Base-by-base conservation (phyloP, 305 asterid species). In the Fraxinus nigra region DNA sequence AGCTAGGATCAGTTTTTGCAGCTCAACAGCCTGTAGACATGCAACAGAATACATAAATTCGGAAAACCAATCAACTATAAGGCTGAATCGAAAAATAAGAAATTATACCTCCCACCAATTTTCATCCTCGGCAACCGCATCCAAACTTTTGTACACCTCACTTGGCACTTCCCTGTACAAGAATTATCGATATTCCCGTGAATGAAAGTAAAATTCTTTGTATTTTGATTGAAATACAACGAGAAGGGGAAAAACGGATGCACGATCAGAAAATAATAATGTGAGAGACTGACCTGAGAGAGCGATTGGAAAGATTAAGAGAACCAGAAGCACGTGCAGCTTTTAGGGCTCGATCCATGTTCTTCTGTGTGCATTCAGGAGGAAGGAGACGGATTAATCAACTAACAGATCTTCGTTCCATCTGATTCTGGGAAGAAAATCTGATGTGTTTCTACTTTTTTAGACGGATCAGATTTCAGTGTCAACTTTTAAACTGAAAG, bases 21-120 rank as follows among this genome's bases (percentile, higher is more conserved):
- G 90, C 87, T 93, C 99, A 84, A 96, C 99, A 46, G 95, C 92
- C 99, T 95, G 85, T 40, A 88, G 80, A 75, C 30, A 73, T 67
- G 38, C 80, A 78, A 87, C 13, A 11, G 78, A 16, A 83, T 72
- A 75, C 51, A 35, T 78, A 77, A 76, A 76, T 61, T 24, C 33
- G 33, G 16, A 63, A 63, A 30, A 63, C 14, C 1, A 63, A 63
- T 63, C 33, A 63, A 63, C n/a, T 22, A 43, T 26, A 24, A 6
- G 30, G n/a, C 51, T 40, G 5, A 76, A 76, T 76, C 32, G 18
- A 10, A 22, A 13, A 76, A 24, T 78, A 78, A 63, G 4, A 35
- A 35, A 61, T 22, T 76, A 70, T 94, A 96, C 99, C 99, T 96
- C 99, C 99, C 99, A 96, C 99, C 99, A 96, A 81, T 96, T 96